Evolutionary conservation across 2,329 filamentous ascomycete species (phyloP).

Genomic region (Exutisphaerella laricina): DNA sequence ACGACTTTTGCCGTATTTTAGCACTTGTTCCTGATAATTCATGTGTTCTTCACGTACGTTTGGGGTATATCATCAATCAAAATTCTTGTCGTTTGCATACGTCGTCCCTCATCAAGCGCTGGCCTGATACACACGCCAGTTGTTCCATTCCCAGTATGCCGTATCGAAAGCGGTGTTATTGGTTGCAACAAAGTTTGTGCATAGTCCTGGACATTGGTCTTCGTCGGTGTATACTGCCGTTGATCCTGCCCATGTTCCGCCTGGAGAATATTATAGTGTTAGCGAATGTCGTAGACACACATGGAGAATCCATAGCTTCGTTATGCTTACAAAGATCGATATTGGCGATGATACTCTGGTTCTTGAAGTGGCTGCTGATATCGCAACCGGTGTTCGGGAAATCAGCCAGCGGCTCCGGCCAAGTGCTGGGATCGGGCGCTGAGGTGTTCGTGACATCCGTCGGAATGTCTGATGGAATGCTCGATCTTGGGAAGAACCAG

Average conservation of each 20-base stretch:
- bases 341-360: conserved; percentile 35
- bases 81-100: background rate
- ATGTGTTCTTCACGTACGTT: too few species aligned
- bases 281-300: too few species aligned
- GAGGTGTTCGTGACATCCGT: conserved; percentile 25
- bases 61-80: background rate
- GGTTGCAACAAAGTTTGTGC: conserved; percentile 30
- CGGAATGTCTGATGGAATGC: conserved; percentile 38
- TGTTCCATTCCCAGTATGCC: conserved; percentile 37
- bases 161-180: conserved; percentile 31
- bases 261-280: too few species aligned
- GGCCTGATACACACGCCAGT: conserved; percentile 33
- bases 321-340: conserved; percentile 38
- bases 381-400: conserved; percentile 46
- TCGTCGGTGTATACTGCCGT: conserved; percentile 26
- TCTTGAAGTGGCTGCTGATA: conserved; percentile 33
- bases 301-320: too few species aligned
- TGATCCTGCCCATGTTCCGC: conserved; percentile 34
- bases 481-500: conserved; percentile 32
- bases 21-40: too few species aligned
- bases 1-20: too few species aligned
- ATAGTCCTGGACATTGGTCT: conserved; percentile 29
- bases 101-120: background rate
- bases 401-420: conserved; percentile 58
- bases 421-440: conserved; percentile 54